Base-by-base conservation (phyloP, 176 grass and related monocot genomes). In the Cenchrus americanus region DNA sequence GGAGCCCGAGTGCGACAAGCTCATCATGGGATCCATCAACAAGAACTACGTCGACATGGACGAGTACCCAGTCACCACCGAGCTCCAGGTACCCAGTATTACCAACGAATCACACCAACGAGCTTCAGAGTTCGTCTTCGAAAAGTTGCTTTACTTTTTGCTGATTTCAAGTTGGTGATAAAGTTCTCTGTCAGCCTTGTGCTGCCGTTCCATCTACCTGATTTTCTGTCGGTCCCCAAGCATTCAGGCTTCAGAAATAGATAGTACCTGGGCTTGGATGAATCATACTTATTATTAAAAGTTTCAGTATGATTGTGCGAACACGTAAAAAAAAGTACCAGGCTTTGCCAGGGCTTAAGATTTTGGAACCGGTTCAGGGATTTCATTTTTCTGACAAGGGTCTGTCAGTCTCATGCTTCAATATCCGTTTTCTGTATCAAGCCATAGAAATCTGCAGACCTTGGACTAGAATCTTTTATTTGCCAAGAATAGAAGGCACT, bases 21-120 rank as follows among this genome's bases (percentile, higher is more conserved):
- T 97, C 75, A 92, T 97, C 27, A 86, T 89, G 80, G 84, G 42
- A 1, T 47, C 94, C 32, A 1, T 93, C 72, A 95, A 90, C 86
- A 96, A 91, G 61, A 91, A 87, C 69, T 94, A 94, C 49, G 89
- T 87, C 60, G 92, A 94, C 71, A 94, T 94, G 92, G 92, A 94
- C 78, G 92, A 94, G 77, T 94, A 94, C 90, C 92, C 92, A 3
- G 87, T 94, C 34, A 94, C 92, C 57, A 94, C 89, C 2, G 92
- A 94, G 84, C 80, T 94, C 58, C 92, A 94, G 92, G 92, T 91
- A 37, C 34, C 34, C 4, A 37, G 3, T 37, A 37, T 8, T 71
- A 8, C 42, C 12, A 47, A 62, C 17, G 23, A 0, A 48, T 30
- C n/a, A 15, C 17, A 50, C 10, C 27, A 30, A 2, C 27, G 27